Evolutionary conservation across 2,329 filamentous ascomycete genomes (phyloP), one percentile per base, ranked within the genome.

Genomic region (Colletotrichum sublineola): DNA sequence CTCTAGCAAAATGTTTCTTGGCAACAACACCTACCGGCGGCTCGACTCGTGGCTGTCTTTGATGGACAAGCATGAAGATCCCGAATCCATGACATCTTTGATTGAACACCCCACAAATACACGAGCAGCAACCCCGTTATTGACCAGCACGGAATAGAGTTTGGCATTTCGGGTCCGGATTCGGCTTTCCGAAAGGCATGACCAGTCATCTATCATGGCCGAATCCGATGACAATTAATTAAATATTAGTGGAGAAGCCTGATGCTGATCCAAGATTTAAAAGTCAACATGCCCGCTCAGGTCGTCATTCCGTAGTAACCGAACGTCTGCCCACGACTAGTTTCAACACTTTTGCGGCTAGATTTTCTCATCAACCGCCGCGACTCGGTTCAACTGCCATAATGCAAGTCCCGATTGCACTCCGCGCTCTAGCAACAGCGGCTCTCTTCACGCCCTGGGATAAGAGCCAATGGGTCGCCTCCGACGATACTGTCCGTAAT

Each of bases 401-500:
- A 29, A 72, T 72, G 69, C 69, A 72, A 31, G 64, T 72, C 42
- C 69, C 66, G 3, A 15, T 63, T n/a, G 15, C 48, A 11, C 31
- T 69, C 29, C 69, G 66, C 38, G 44, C 66, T 8, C 11, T 69
- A 40, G 44, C 69, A 15, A 64, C 69, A 3, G 55, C 60, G 24
- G 53, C 60, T 3, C 68, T 75, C 18, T 75, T 75, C 78, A 91
- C 89, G 71, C 83, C 84, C 31, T 94, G 92, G 91, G 81, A 84
- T 29, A 77, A 84, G 1, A 79, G 82, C 60, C 86, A 89, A 74
- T 96, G 93, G 92, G 90, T 88, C 8, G 84, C 89, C 8, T 91
- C 89, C 67, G 92, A 95, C 80, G 93, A 96, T 81, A 86, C 90
- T n/a, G 92, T 96, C 31, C 90, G 93, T 60, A 92, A 92, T 72